Base-by-base conservation (phyloP, 202 grass and related monocot genomes). In the Cymbopogon flexuosus region DNA sequence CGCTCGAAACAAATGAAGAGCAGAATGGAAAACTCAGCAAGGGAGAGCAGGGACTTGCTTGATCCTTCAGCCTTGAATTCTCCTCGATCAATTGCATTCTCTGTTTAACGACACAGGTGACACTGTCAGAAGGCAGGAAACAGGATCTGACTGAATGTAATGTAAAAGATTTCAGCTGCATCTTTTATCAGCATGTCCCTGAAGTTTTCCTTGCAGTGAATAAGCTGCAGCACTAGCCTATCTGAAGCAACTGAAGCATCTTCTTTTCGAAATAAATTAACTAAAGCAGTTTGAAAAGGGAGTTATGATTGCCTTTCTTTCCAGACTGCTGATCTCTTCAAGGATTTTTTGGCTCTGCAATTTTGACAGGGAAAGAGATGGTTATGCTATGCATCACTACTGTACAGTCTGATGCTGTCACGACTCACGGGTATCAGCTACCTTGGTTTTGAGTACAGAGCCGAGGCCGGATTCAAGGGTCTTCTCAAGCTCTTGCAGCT, bases 401-500 rank as follows among this genome's bases (percentile, higher is more conserved):
- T 34, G 70, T 34, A 68, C 21, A 11, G 8, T 43, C 13, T 34
- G 59, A 62, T 81, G 43, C 16, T 83, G n/a, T 62, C 24, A 24
- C 51, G 9, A 56, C 51, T 65, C 8, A 61, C 2, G 19, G 5
- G 37, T 54, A 35, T 35, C 70, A 34, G 4, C 10, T 71, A 94
- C 95, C 86, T 97, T 88, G 68, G 63, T 93, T 75, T 94, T 87
- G 15, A 88, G 86, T 22, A 94, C 82, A 13, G 57, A 49, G 8
- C 49, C 65, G 16, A 98, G 80, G 12, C 92, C 83, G 11, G 82
- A 64, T 81, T 85, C 87, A 1, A 93, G 84, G 16, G 22, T 86
- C 68, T 94, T 88, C 79, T 97, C 95, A 3, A 97, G 85, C 16
- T 70, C 57, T 61, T 89, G 79, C 70, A 98, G 84, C 72, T 98